Conservation (phyloP, 345 rosid genomes). For the Bruguiera gymnorhiza region DNA sequence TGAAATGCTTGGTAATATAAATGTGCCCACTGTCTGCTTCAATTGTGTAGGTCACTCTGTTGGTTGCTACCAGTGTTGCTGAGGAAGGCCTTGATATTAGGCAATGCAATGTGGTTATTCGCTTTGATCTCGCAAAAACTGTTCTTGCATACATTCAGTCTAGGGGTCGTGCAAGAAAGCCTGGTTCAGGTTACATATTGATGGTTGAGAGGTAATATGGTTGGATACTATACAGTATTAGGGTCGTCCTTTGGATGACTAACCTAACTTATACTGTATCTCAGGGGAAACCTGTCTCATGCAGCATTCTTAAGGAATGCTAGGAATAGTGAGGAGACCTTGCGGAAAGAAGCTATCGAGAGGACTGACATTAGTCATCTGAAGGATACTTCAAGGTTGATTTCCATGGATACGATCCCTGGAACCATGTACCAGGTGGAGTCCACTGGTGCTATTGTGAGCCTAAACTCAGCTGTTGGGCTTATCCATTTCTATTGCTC, state of each 20-base stretch:
- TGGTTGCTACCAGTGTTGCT: slow-evolving; percentile 98
- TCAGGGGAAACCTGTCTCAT: slow-evolving; percentile 85
- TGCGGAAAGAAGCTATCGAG: slow-evolving; percentile 93
- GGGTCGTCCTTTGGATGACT: neutral
- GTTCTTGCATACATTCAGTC: slow-evolving; percentile 98
- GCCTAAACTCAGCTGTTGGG: slow-evolving; percentile 97
- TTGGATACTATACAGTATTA: slow-evolving; percentile 7
- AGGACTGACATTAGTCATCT: slow-evolving; percentile 96
- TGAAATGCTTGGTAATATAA: slow-evolving; percentile 14
- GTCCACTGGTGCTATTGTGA: slow-evolving; percentile 94
- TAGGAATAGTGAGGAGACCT: slow-evolving; percentile 93
- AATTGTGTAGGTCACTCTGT: slow-evolving; percentile 64
- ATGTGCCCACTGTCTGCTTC: slow-evolving; percentile 16
- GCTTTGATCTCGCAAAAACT: slow-evolving; percentile 99
- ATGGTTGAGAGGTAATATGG: slow-evolving; percentile 87
- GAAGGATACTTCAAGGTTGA: slow-evolving; percentile 79
- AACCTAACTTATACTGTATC: slow-evolving; percentile 4
- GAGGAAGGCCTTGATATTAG: slow-evolving; percentile 99
- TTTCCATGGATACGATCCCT: slow-evolving; percentile 64
- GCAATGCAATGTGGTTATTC: slow-evolving; percentile 97
- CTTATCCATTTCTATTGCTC: slow-evolving; percentile 93
- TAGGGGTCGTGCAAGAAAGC: slow-evolving; percentile 98
- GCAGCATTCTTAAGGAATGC: slow-evolving; percentile 90
- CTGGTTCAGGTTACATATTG: slow-evolving; percentile 97
- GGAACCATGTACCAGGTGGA: slow-evolving; percentile 95